Percentiles rank a stretch among this genome's conserved stretches.
These are phyloP conservation scores for Pseudogymnoascus sp. DNA, from an alignment of 2,329 filamentous ascomycete species.

Conservation along the genomic window DNA sequence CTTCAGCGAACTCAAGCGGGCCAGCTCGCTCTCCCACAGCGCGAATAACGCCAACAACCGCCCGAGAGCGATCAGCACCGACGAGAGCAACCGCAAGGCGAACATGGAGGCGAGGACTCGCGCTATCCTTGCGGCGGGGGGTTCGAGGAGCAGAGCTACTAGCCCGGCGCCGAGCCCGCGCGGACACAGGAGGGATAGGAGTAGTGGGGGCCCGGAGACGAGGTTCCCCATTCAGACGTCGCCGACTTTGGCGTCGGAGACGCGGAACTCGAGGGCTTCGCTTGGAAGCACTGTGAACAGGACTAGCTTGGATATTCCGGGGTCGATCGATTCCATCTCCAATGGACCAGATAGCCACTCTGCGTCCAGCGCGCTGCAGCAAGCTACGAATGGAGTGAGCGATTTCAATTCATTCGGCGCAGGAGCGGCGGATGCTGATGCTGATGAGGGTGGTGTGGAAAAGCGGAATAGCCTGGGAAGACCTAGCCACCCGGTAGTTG, in stretches of 20 bases:
- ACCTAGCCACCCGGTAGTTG: slow-evolving; percentile 42
- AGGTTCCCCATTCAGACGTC: slow-evolving; percentile 74
- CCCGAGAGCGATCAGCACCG: slow-evolving; percentile 81
- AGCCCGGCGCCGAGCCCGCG: slow-evolving; percentile 58
- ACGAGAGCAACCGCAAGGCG: slow-evolving; percentile 89
- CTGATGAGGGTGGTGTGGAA: slow-evolving; percentile 33
- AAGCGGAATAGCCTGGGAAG: slow-evolving; percentile 59
- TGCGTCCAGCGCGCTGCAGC: slow-evolving; percentile 10
- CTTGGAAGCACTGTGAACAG: slow-evolving; percentile 33
- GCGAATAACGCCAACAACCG: slow-evolving; percentile 48
- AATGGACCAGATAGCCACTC: neutral
- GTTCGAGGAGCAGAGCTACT: slow-evolving; percentile 61
- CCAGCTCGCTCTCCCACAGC: slow-evolving; percentile 61
- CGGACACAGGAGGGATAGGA: slow-evolving; percentile 71
- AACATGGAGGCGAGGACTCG: slow-evolving; percentile 90
- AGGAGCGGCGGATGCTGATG: neutral
- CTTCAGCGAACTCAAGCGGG: slow-evolving; percentile 91
- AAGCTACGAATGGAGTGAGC: slow-evolving; percentile 20
- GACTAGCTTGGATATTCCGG: slow-evolving; percentile 73
- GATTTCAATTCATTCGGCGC: neutral
- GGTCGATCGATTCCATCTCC: slow-evolving; percentile 12
- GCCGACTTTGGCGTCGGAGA: slow-evolving; percentile 44
- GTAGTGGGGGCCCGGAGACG: slow-evolving; percentile 62
- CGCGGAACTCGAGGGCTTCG: slow-evolving; percentile 25
- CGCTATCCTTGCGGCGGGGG: slow-evolving; percentile 53